Base-by-base conservation (phyloP, 1,284 basidiomycete species). In the Malassezia restricta region DNA sequence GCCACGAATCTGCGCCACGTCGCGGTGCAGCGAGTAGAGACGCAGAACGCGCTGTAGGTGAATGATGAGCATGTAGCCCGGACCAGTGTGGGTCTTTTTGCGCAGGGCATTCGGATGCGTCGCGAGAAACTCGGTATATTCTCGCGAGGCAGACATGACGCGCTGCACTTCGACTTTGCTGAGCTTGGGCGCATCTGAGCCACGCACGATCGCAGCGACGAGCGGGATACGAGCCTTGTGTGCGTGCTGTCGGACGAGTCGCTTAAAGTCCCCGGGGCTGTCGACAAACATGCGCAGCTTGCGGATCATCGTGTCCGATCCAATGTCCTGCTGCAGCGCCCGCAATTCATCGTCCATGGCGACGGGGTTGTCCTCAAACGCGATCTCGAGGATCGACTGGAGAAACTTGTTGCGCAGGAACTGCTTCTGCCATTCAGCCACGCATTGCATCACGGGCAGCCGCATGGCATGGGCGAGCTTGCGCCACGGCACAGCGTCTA, bases 141-240 rank as follows among this genome's bases (percentile, higher is more conserved):
- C 51, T 17, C 58, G 40, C 5, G 68, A 66, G 3, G 67, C 68
- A 8, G 58, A 49, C 49, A 69, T 65, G 33, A 71, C 65, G 9
- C 62, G 59, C 56, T 66, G 56, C 24, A 71, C 65, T 33, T 69
- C 65, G 47, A 45, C 46, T 56, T 63, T 63, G 64, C 62, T 63
- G 27, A 71, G 58, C 55, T 65, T 63, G 30, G 68, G 68, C 44
- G 62, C 56, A 38, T 71, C 67, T 6, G 61, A 63, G 30, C 68
- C 64, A 37, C 68, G 62, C 3, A 64, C 63, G 46, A 71, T 71
- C 14, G 68, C 68, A 8, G 67, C 64, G 7, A 71, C 68, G 8
- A 71, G 61, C 15, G 68, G 68, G 14, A 71, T 69, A 39, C 59
- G 61, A 5, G 64, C 62, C 38, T 52, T 57, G 33, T 59, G 51